Evolutionary conservation across 1,284 basidiomycete genomes (phyloP).

Genomic region (Boletellus deceptivus): DNA sequence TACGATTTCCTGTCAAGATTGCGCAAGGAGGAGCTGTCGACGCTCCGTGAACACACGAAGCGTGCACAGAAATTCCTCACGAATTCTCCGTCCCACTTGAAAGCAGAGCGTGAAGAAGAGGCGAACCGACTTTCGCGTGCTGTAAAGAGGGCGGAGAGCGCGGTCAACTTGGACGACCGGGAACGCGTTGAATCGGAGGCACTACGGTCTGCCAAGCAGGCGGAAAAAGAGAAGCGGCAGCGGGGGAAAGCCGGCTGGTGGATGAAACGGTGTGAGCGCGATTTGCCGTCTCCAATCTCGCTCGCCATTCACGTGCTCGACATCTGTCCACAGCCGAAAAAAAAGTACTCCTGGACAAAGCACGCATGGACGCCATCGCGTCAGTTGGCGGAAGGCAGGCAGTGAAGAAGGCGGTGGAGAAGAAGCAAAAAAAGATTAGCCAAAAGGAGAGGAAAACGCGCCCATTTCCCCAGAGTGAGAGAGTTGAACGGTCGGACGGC

Average conservation of each 20-base stretch:
- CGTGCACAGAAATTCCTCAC: constrained; percentile 67
- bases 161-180: constrained; percentile 72
- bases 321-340: constrained; percentile 61
- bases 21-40: constrained; percentile 65
- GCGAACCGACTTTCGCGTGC: constrained; percentile 75
- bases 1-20: constrained; percentile 80
- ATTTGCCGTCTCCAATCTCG: not conserved
- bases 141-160: constrained; percentile 75
- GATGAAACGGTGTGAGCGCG: constrained; percentile 76
- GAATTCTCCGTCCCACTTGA: constrained; percentile 63
- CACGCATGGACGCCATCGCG: constrained; percentile 76
- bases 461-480: constrained; percentile 51
- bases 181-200: constrained; percentile 71
- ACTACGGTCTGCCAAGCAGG: constrained; percentile 55
- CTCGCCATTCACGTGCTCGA: constrained; percentile 3
- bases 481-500: constrained; percentile 4
- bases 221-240: constrained; percentile 72
- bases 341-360: constrained; percentile 68
- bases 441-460: constrained; percentile 89
- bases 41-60: constrained; percentile 65
- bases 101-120: constrained; percentile 67
- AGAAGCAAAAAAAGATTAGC: constrained; percentile 81
- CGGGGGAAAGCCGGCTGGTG: constrained; percentile 84
- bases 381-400: constrained; percentile 73
- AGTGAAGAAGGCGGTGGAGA: constrained; percentile 86